A percentile compares a stretch with the other conserved stretches of the same genome.
Evolutionary conservation across 116 monocot genomes (phyloP).

Genomic region (Cymodocea nodosa): DNA sequence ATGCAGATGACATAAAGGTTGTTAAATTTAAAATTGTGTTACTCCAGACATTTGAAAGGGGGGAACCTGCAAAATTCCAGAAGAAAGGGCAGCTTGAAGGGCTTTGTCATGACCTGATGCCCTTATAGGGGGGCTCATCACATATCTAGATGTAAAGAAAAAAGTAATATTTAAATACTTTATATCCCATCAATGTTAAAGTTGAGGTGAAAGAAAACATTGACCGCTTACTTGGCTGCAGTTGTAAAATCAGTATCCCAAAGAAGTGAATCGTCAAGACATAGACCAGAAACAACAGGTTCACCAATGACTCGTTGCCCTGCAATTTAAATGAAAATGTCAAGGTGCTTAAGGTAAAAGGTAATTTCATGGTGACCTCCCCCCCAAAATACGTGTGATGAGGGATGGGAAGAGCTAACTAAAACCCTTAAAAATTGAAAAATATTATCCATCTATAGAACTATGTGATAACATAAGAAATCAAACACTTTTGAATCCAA

Average conservation of each 20-base stretch:
- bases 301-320: constrained; percentile 93
- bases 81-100: constrained; percentile 86
- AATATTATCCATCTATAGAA: too few species aligned
- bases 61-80: constrained; percentile 78
- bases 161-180: neutral
- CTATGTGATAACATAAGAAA: too few species aligned
- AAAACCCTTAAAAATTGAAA: too few species aligned
- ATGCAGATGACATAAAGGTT: neutral
- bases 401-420: too few species aligned
- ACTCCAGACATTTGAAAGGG: neutral
- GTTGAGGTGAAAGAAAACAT: neutral
- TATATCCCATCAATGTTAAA: neutral
- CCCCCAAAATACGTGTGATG: too few species aligned
- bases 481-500: too few species aligned
- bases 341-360: too few species aligned
- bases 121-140: constrained; percentile 97
- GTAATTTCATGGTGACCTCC: too few species aligned
- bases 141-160: constrained; percentile 45
- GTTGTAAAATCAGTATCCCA: constrained; percentile 84
- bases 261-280: constrained; percentile 87
- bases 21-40: neutral
- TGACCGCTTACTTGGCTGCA: constrained; percentile 63
- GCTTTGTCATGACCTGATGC: constrained; percentile 71
- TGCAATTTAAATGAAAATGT: constrained; percentile 14
- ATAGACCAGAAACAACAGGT: constrained; percentile 88